Percentiles rank a stretch among this genome's conserved stretches.
These are phyloP conservation scores for Gaeumannomyces tritici DNA, from an alignment of 2,329 filamentous ascomycete genomes.

Conservation along the genomic window DNA sequence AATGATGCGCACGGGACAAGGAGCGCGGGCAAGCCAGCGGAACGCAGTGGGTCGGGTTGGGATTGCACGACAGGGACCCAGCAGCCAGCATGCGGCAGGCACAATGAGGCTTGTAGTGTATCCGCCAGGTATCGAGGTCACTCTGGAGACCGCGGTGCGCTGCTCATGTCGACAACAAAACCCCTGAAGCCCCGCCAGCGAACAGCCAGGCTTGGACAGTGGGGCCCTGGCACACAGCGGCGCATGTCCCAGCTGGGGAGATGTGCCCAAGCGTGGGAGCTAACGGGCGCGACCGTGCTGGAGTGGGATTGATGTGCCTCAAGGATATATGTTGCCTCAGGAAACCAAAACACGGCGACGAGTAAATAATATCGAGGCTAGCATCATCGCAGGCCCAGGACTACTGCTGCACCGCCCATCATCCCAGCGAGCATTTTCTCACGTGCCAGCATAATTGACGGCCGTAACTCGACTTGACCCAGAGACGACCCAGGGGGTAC, in stretches of 20 bases:
- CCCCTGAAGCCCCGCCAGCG: not conserved
- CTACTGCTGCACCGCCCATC: not conserved
- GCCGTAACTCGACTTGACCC: not conserved
- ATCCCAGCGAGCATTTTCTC: not conserved
- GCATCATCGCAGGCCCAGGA: not conserved
- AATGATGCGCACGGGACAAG: not conserved
- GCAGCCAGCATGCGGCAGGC: not conserved
- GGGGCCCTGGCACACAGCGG: not conserved
- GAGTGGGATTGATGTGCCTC: too few species aligned
- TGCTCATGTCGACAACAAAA: not conserved
- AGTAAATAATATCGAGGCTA: conserved; percentile 6
- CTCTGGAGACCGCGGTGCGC: not conserved
- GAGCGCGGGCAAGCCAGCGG: too few species aligned
- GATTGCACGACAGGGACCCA: not conserved
- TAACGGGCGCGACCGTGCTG: too few species aligned
- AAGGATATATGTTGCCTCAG: not conserved
- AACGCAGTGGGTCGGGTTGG: not conserved
- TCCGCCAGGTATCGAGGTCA: not conserved
- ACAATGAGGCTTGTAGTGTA: not conserved
- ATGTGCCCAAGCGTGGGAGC: too few species aligned
- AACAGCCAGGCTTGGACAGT: not conserved
- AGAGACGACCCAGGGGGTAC: not conserved
- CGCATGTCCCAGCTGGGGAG: not conserved
- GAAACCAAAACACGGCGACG: conserved; percentile 3
- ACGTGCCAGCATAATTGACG: not conserved